These are phyloP conservation scores for Trichophyton simii DNA, from an alignment of 2,329 filamentous ascomycete genomes.

Conservation along the genomic window DNA sequence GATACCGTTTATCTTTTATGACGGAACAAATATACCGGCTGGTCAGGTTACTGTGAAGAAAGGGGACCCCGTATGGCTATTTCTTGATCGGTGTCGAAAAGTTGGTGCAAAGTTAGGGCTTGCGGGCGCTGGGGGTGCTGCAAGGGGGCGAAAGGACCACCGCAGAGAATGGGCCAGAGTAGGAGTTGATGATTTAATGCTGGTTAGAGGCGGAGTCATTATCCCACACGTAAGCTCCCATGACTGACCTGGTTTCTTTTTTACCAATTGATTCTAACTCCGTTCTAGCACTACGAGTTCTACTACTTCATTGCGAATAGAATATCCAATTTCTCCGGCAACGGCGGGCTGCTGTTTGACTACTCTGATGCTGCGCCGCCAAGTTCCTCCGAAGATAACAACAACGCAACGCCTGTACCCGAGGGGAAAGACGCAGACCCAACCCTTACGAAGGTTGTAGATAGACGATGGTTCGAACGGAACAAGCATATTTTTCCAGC, in stretches of 20 bases:
- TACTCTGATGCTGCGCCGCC: conserved; percentile 44
- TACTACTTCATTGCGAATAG: conserved; percentile 88
- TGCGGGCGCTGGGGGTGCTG: conserved; percentile 44
- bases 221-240: conserved; percentile 68
- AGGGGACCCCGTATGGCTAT: conserved; percentile 84
- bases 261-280: conserved; percentile 2
- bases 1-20: conserved; percentile 94
- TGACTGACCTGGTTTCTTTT: background rate
- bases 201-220: conserved; percentile 81
- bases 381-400: conserved; percentile 23
- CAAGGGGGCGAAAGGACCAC: conserved; percentile 42
- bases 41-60: conserved; percentile 80
- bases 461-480: conserved; percentile 89
- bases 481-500: conserved; percentile 98
- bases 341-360: conserved; percentile 66
- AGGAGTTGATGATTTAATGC: conserved; percentile 87
- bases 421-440: conserved; percentile 73
- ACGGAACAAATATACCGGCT: conserved; percentile 78
- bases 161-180: conserved; percentile 81
- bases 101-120: conserved; percentile 74
- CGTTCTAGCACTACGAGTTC: conserved; percentile 77
- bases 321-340: conserved; percentile 52
- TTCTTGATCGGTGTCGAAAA: conserved; percentile 81
- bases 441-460: conserved; percentile 78
- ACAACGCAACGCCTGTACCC: conserved; percentile 40